Evolutionary conservation across 345 rosid species (phyloP).

Genomic region (Dimocarpus longan): DNA sequence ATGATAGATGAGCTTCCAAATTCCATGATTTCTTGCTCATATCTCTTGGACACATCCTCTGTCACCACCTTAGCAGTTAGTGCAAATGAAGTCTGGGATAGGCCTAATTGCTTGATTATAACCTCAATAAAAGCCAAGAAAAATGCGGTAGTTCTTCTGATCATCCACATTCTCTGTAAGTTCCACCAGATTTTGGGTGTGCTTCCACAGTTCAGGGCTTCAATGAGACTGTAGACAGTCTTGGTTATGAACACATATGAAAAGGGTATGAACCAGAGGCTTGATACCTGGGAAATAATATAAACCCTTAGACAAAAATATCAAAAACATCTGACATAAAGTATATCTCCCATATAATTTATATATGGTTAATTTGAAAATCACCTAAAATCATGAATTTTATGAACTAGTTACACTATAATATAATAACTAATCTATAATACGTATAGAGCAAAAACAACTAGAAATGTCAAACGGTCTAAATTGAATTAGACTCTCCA

Average conservation of each 20-base stretch:
- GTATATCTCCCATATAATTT: too few relatives aligned
- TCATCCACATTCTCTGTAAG: conserved; percentile 31
- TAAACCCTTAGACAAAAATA: too few relatives aligned
- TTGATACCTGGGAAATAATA: conserved; percentile 17
- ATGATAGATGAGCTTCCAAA: conserved; percentile 39
- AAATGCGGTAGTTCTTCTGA: not conserved
- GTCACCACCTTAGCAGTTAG: conserved; percentile 40
- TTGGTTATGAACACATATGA: conserved; percentile 22
- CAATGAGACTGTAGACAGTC: conserved; percentile 16
- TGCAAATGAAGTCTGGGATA: conserved; percentile 34
- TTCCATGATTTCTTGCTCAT: conserved; percentile 42
- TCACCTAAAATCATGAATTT: too few relatives aligned
- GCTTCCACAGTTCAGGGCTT: conserved; percentile 4
- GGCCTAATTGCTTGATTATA: conserved; percentile 32
- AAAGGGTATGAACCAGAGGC: conserved; percentile 25
- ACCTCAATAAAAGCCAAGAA: conserved; percentile 12
- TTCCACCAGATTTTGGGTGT: conserved; percentile 18
- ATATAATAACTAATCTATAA: too few relatives aligned
- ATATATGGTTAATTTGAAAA: too few relatives aligned
- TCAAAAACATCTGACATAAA: too few relatives aligned
- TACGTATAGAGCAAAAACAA: too few relatives aligned
- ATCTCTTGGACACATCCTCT: conserved; percentile 38
- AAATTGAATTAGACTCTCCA: too few relatives aligned
- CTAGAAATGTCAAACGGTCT: too few relatives aligned
- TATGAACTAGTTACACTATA: too few relatives aligned